phyloP scores from a whole-genome alignment of 2,329 filamentous ascomycete genomes.

The Macrophomina tecta region DNA sequence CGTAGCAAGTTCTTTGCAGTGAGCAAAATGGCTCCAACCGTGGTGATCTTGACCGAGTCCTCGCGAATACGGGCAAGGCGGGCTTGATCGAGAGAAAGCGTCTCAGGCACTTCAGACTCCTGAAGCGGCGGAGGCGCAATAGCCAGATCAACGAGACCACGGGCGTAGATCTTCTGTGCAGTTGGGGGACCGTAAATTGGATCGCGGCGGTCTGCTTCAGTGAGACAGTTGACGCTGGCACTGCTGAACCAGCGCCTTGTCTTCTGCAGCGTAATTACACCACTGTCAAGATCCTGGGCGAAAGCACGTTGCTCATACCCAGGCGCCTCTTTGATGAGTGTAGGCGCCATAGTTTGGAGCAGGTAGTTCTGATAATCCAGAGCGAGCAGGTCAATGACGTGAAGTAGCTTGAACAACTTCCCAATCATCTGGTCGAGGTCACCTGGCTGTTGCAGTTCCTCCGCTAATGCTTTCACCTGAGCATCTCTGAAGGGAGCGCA shows the following conservation, averaged over 20 bases:
- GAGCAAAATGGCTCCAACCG: conserved; percentile 74
- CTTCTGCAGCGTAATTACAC: conserved; percentile 60
- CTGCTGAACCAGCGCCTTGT: conserved; percentile 72
- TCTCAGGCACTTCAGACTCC: conserved; percentile 70
- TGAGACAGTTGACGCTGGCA: conserved; percentile 67
- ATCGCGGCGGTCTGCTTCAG: conserved; percentile 71
- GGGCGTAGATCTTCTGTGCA: conserved; percentile 73
- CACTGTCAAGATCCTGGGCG: conserved; percentile 65
- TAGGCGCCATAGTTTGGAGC: conserved; percentile 72
- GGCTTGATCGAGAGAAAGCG: conserved; percentile 70
- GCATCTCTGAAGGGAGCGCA: conserved; percentile 82
- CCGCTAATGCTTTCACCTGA: conserved; percentile 71
- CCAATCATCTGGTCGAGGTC: conserved; percentile 71
- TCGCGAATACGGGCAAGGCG: conserved; percentile 65
- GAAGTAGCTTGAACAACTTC: conserved; percentile 75
- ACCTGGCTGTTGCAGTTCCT: conserved; percentile 59
- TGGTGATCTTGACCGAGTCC: conserved; percentile 69
- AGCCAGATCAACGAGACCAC: conserved; percentile 76
- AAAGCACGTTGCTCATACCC: conserved; percentile 79
- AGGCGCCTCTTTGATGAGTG: conserved; percentile 72
- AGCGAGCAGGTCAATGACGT: conserved; percentile 77
- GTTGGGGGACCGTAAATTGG: conserved; percentile 70
- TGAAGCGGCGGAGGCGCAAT: conserved; percentile 67
- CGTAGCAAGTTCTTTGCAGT: conserved; percentile 85
- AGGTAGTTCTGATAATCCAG: conserved; percentile 85